Base-by-base conservation (phyloP, 345 rosid species). In the Adansonia digitata region DNA sequence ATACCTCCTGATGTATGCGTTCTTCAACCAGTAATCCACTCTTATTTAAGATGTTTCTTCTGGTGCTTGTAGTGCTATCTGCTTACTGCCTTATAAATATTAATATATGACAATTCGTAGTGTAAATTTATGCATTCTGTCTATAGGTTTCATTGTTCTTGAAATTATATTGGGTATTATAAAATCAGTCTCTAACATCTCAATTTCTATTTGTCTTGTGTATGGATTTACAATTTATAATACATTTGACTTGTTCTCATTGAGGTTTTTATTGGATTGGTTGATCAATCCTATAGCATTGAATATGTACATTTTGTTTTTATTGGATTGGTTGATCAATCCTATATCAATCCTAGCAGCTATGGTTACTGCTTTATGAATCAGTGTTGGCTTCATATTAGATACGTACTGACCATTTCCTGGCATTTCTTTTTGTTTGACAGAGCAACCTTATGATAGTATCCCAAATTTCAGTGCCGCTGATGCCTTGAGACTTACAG, bases 391-490 rank as follows among this genome's bases (percentile, higher is more conserved):
- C 62, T 55, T 35, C 57, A 7, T 78, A 18, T 75, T 77, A 72
- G 85, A 72, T 45, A 55, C 51, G 45, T 14, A 27, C 65, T 74
- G 39, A 39, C 71, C 73, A 56, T 72, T 77, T 81, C 76, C 68
- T 69, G 83, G 40, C 72, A 39, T 78, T 73, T 75, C 74, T 18
- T 78, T 37, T 85, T 82, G 62, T 80, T n/a, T 75, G 67, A 74
- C 94, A 94, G 98, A 94, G 85, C 98, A 94, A 89, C 97, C 97
- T 53, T 94, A 94, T 82, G 98, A 94, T 82, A 94, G 95, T 83
- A 94, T 94, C 75, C 98, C 98, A 71, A 94, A 94, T 88, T 92
- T 94, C 87, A 94, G 97, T 79, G 98, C 98, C 22, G 98, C 98
- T 27, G 98, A 94, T 88, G 95, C 97, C 66, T 87, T 94, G 79